These are phyloP conservation scores for Saitozyma podzolica DNA, from an alignment of 768 basidiomycete species.

Conservation along the genomic window DNA sequence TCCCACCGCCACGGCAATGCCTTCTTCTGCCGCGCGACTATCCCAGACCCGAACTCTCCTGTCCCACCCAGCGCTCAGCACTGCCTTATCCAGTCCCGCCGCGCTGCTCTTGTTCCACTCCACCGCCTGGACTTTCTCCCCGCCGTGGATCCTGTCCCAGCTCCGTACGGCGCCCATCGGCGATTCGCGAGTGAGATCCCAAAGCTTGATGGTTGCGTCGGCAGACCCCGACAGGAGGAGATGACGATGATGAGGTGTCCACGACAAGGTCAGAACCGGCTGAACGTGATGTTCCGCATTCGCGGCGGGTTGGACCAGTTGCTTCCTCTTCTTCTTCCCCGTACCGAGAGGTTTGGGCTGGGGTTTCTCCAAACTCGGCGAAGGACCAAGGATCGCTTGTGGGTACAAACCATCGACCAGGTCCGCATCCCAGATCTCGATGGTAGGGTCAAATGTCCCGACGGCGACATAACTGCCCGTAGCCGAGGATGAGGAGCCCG, in stretches of 20 bases:
- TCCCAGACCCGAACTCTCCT: constrained; percentile 94
- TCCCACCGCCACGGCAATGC: constrained; percentile 80
- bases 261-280: constrained; percentile 86
- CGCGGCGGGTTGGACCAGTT: constrained; percentile 65
- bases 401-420: constrained; percentile 93
- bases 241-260: constrained; percentile 88
- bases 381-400: constrained; percentile 82
- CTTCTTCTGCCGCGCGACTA: constrained; percentile 74
- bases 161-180: constrained; percentile 70
- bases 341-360: constrained; percentile 61
- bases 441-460: constrained; percentile 94
- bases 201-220: constrained; percentile 92
- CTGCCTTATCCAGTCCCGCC: constrained; percentile 70
- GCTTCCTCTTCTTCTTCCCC: constrained; percentile 95
- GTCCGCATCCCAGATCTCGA: constrained; percentile 98
- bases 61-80: constrained; percentile 92
- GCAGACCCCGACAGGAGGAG: constrained; percentile 88
- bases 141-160: constrained; percentile 65
- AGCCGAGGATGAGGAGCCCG: constrained; percentile 34
- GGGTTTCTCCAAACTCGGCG: constrained; percentile 53
- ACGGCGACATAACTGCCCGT: constrained; percentile 92
- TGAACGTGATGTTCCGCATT: constrained; percentile 82
- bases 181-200: constrained; percentile 79
- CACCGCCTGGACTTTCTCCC: constrained; percentile 93
- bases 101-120: constrained; percentile 76